Base-by-base conservation (phyloP, 2,329 filamentous ascomycete species). In the Rosellinia necatrix region DNA sequence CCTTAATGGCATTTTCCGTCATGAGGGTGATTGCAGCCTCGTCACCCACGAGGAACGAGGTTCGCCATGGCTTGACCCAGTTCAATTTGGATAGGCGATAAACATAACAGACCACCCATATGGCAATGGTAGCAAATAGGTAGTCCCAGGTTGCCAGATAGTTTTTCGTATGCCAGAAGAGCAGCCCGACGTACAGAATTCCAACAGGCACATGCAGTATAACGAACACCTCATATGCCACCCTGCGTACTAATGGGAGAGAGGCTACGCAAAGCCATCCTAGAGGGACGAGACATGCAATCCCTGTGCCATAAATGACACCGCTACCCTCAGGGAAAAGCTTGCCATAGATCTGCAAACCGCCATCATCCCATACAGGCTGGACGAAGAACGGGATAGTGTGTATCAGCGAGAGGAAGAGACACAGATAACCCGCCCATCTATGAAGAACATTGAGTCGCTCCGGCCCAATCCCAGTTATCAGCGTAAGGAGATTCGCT, bases 101-200 rank as follows among this genome's bases (percentile, higher is more conserved):
- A 22, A 86, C 66, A 69, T 94, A 92, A 49, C 91, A 94, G 5
- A 88, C 64, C 1, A 82, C 76, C 87, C 92, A 94, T 60, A 97
- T 91, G 38, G 76, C 89, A 21, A 92, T 74, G 0, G 91, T 94
- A 1, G 90, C 85, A 67, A 85, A 96, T 2, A 97, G 83, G 68
- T 97, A 97, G 68, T 84, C 80, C 92, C 92, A 97, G 0, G 92
- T 96, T 51, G 87, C 87, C 32, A 97, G 81, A 64, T 90, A 96
- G 73, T 97, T 96, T 73, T 92, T 89, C 66, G 90, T 94, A 72
- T 97, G 93, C 93, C 93, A 97, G 75, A 97, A 96, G 24, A 97
- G 80, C 70, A 96, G 82, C 1, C 82, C 92, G 6, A 97, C 77
- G 68, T 94, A 96, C 12, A 90, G 77, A 34, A 92, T 82, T 0